A percentile compares a stretch with the other conserved stretches of the same genome.
phyloP scores from a whole-genome alignment of 345 rosid genomes.

The Eucalyptus pumila region DNA sequence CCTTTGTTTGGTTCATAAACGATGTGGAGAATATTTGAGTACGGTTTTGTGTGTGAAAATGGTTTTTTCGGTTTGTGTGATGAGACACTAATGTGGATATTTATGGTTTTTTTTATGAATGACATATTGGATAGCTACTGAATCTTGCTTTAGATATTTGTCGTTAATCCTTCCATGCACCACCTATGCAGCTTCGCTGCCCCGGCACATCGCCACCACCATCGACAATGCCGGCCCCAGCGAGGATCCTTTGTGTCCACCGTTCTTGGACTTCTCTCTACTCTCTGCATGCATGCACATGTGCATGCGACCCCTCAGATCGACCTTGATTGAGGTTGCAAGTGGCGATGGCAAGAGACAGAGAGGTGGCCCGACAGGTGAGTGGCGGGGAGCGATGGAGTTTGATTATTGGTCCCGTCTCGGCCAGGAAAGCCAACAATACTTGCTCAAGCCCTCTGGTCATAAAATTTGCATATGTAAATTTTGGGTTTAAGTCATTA shows the following conservation, averaged over 20 bases:
- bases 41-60: background rate
- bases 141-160: background rate
- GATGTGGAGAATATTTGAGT: background rate
- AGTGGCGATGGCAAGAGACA: background rate
- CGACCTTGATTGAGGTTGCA: background rate
- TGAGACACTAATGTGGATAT: background rate
- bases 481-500: background rate
- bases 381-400: background rate
- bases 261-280: background rate
- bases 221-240: background rate
- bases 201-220: background rate
- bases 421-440: background rate
- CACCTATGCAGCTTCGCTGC: background rate
- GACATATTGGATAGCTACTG: background rate
- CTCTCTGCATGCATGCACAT: background rate
- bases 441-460: background rate
- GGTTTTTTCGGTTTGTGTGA: background rate
- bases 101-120: background rate
- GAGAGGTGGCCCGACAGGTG: background rate
- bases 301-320: background rate
- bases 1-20: background rate
- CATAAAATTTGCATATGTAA: background rate
- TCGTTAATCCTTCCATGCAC: background rate
- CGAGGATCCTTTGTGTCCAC: background rate
- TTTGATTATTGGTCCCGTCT: background rate